Percentiles rank a stretch among this genome's conserved stretches.
Conservation (phyloP, 441 rosid genomes). For the Gossypium schwendimanii region DNA sequence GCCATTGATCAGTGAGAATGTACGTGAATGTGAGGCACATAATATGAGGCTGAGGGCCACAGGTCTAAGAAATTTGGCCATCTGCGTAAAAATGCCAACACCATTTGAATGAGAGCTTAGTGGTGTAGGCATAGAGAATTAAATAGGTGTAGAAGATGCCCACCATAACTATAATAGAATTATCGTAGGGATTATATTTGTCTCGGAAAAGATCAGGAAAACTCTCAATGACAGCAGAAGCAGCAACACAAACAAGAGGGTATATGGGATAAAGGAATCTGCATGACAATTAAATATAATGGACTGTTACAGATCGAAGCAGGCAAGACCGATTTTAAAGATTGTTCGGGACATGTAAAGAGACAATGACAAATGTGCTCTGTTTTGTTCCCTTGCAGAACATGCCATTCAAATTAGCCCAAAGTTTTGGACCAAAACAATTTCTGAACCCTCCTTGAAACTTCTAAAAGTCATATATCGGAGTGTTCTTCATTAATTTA, state of each 20-base stretch:
- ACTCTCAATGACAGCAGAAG: conserved; percentile 92
- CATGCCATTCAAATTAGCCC: neutral
- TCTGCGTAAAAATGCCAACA: conserved; percentile 36
- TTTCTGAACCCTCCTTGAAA: neutral
- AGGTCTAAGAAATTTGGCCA: conserved; percentile 63
- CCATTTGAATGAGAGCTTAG: conserved; percentile 6
- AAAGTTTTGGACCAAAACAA: neutral
- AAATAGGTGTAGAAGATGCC: conserved; percentile 16
- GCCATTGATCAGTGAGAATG: conserved; percentile 77
- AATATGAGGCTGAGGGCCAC: conserved; percentile 63
- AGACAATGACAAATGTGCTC: neutral
- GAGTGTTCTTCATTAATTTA: neutral
- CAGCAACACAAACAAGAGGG: conserved; percentile 89
- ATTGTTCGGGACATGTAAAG: neutral
- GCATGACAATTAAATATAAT: conserved; percentile 20
- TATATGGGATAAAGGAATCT: conserved; percentile 91
- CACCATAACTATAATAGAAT: conserved; percentile 47
- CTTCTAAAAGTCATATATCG: neutral
- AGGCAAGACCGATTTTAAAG: neutral
- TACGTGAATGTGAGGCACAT: conserved; percentile 79
- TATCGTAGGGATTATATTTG: conserved; percentile 42
- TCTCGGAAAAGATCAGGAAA: conserved; percentile 80
- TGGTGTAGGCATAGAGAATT: neutral
- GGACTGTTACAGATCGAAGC: neutral
- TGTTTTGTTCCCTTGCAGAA: neutral